Conservation (phyloP, 2,329 filamentous ascomycete genomes). For the Aspergillus calidoustus region DNA sequence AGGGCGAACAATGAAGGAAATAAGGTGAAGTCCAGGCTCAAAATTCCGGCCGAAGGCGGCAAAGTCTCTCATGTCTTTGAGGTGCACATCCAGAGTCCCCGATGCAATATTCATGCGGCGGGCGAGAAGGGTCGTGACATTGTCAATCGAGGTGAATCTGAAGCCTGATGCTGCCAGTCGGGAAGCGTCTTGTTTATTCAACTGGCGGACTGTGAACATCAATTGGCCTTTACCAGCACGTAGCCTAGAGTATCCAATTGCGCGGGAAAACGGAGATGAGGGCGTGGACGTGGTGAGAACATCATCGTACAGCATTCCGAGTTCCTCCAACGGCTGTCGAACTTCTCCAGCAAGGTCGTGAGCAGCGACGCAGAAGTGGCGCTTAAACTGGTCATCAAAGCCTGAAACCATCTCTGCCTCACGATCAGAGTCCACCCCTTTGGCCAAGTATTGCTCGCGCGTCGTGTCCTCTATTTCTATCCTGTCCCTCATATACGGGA, state of each 20-base stretch:
- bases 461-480: conserved; percentile 58
- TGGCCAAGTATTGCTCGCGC: conserved; percentile 55
- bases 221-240: conserved; percentile 71
- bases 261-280: conserved; percentile 33
- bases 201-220: conserved; percentile 74
- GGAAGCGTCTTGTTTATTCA: conserved; percentile 63
- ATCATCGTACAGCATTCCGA: conserved; percentile 76
- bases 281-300: conserved; percentile 68
- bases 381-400: conserved; percentile 77
- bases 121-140: conserved; percentile 71
- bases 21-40: conserved; percentile 46
- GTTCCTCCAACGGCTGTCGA: conserved; percentile 63
- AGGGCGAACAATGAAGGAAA: conserved; percentile 51
- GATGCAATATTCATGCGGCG: conserved; percentile 75
- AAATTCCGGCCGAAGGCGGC: conserved; percentile 35
- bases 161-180: conserved; percentile 73
- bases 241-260: conserved; percentile 33
- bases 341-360: conserved; percentile 72
- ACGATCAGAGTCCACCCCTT: conserved; percentile 34
- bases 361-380: conserved; percentile 81
- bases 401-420: conserved; percentile 65
- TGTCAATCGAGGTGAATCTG: conserved; percentile 72
- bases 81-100: conserved; percentile 62
- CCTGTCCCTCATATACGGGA: conserved; percentile 74
- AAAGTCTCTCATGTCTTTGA: conserved; percentile 69